phyloP scores from a whole-genome alignment of 2,329 filamentous ascomycete species.

The Scedosporium minutisporum region DNA sequence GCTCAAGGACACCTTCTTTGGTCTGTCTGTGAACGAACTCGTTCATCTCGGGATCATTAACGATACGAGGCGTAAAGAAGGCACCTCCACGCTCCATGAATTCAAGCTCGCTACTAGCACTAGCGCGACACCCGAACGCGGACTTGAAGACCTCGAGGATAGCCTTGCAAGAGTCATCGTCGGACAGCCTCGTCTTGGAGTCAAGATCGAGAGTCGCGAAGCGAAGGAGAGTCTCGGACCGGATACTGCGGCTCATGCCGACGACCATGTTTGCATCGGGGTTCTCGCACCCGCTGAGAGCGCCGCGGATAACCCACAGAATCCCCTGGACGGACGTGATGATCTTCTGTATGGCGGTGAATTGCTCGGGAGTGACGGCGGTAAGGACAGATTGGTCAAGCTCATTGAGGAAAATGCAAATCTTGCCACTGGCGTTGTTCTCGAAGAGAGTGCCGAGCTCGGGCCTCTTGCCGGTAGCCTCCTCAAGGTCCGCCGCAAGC shows the following conservation, averaged over 20 bases:
- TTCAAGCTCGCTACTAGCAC: constrained; percentile 28
- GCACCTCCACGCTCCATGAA: constrained; percentile 28
- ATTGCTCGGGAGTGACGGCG: constrained; percentile 25
- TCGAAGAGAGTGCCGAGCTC: constrained; percentile 15
- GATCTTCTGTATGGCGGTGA: constrained; percentile 25
- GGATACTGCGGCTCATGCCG: constrained; percentile 34
- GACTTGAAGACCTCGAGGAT: constrained; percentile 24
- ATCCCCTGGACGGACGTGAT: constrained; percentile 24
- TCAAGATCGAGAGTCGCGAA: constrained; percentile 37
- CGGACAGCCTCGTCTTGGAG: constrained; percentile 5
- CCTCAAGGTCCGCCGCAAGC: constrained; percentile 9
- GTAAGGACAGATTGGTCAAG: constrained; percentile 33
- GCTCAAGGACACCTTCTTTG: constrained; percentile 25
- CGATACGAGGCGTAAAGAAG: constrained; percentile 29
- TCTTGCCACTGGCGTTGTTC: constrained; percentile 13
- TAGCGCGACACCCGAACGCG: constrained; percentile 22
- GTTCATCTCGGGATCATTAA: constrained; percentile 30
- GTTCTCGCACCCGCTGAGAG: constrained; percentile 24
- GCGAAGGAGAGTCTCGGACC: constrained; percentile 34
- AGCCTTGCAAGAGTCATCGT: constrained; percentile 19
- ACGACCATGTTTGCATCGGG: constrained; percentile 33
- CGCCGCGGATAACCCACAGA: constrained; percentile 31
- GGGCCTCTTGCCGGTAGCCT: constrained; percentile 9
- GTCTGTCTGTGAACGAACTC: constrained; percentile 33
- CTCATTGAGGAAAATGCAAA: constrained; percentile 32